Conservation (phyloP, 2,329 filamentous ascomycete genomes). For the Ophiobolus disseminans region DNA sequence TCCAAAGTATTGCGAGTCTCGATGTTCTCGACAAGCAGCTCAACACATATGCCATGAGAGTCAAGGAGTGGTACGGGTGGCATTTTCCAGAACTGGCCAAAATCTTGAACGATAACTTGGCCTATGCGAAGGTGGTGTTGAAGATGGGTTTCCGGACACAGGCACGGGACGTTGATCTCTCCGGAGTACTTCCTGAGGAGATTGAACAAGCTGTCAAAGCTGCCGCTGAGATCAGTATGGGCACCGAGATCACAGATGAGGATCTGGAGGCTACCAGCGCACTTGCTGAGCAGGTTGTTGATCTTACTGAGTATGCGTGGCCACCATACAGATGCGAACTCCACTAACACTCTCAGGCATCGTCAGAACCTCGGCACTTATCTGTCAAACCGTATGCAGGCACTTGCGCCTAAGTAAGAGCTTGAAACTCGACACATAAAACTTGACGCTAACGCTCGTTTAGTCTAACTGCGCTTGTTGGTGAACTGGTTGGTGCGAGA, state of each 20-base stretch:
- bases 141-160: conserved; percentile 89
- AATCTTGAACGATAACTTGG: conserved; percentile 82
- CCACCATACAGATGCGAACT: not conserved
- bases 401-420: conserved; percentile 97
- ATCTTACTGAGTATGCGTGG: conserved; percentile 77
- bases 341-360: conserved; percentile 33
- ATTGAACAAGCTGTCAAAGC: conserved; percentile 91
- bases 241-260: conserved; percentile 91
- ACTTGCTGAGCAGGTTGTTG: conserved; percentile 90
- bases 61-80: conserved; percentile 99
- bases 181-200: conserved; percentile 86
- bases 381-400: conserved; percentile 91
- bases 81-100: conserved; percentile 98
- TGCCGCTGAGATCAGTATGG: conserved; percentile 96
- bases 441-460: too few species aligned
- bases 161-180: conserved; percentile 76
- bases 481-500: conserved; percentile 90
- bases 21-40: conserved; percentile 99
- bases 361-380: conserved; percentile 87
- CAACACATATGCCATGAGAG: conserved; percentile 98
- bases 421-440: too few species aligned
- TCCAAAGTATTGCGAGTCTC: conserved; percentile 86
- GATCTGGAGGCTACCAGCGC: conserved; percentile 93
- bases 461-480: conserved; percentile 88
- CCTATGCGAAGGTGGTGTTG: conserved; percentile 84